These are phyloP conservation scores for Petasospora fabianii DNA, from an alignment of 1,139 yeast species.

Conservation along the genomic window DNA sequence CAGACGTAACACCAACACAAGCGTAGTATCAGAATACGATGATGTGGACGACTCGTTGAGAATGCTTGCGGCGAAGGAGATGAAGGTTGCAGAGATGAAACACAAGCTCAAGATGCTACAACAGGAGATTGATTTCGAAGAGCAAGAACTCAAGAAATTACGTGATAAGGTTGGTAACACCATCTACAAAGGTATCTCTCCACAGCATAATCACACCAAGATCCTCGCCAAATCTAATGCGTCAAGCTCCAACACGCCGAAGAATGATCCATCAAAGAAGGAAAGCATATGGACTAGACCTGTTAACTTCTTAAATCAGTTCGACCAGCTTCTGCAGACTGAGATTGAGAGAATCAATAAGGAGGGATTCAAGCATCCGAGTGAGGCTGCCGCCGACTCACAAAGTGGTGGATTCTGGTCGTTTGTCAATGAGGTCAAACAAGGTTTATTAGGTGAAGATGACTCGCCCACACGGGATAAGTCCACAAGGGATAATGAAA, in stretches of 20 bases:
- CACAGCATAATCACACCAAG: slow-evolving; percentile 4
- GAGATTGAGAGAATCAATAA: slow-evolving; percentile 55
- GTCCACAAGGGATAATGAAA: slow-evolving; percentile 1
- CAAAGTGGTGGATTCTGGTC: slow-evolving; percentile 32
- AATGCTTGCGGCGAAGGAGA: slow-evolving; percentile 56
- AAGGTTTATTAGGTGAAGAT: slow-evolving; percentile 35
- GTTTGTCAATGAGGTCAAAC: slow-evolving; percentile 36
- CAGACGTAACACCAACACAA: slow-evolving; percentile 23
- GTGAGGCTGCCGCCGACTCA: slow-evolving; percentile 2
- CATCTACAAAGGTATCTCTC: slow-evolving; percentile 31
- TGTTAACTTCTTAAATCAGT: slow-evolving; percentile 58
- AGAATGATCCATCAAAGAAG: slow-evolving; percentile 9
- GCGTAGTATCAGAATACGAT: slow-evolving; percentile 14
- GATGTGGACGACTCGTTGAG: slow-evolving; percentile 55
- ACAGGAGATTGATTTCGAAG: slow-evolving; percentile 31
- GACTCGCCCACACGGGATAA: slow-evolving; percentile 7
- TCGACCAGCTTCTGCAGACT: slow-evolving; percentile 62
- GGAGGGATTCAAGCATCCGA: slow-evolving; percentile 18
- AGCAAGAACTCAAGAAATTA: slow-evolving; percentile 34
- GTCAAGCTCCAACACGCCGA: slow-evolving; percentile 1
- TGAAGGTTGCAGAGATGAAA: slow-evolving; percentile 30
- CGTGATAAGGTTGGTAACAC: slow-evolving; percentile 47
- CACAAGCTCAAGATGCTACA: slow-evolving; percentile 27
- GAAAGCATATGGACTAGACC: slow-evolving; percentile 48
- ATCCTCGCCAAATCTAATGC: slow-evolving; percentile 11